Base-by-base conservation (phyloP, 805 yeast genomes). In the Blastobotrys peoriensis region DNA sequence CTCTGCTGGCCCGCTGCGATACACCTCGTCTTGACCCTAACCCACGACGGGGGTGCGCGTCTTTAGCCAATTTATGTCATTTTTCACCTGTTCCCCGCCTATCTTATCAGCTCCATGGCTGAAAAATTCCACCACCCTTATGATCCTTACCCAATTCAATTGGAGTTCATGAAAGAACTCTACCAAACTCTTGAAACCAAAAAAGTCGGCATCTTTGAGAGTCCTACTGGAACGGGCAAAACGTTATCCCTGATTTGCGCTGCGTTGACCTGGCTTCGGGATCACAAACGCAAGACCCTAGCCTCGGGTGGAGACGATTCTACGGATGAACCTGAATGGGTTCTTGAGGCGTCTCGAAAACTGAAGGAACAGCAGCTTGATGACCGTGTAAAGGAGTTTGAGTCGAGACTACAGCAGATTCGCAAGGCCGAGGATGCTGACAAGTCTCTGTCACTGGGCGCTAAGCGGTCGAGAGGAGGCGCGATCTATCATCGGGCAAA, bases 161-260 rank as follows among this genome's bases (percentile, higher is more conserved):
- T 73, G 18, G 75, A 81, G 47, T 73, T 89, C 52, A 89, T 89
- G 97, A 66, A 69, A 23, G 75, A 80, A 17, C 71, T 91, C n/a
- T 83, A 83, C 54, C 74, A 74, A 19, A 72, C 85, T 1, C 68
- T 89, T 15, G 68, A 69, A 3, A 48, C 61, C 9, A 61, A 70
- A 55, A 86, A 83, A 58, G 68, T 89, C 2, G 95, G 94, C 0
- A 69, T 89, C 1, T 81, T 89, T 56, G 97, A 89, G 60, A 82
- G 93, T 46, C 98, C 98, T 0, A 89, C 98, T 0, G 98, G 98
- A 2, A 50, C 62, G 1, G 97, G 98, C 2, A 89, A 89, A 62
- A 88, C 97, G 0, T 66, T 91, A 2, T 86, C 96, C 0, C 64
- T 89, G 38, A 83, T 91, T 3, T 91, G 97, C 59, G 77, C 94